Base-by-base conservation (phyloP, 805 yeast species). In the Wickerhamiella parazyma region DNA sequence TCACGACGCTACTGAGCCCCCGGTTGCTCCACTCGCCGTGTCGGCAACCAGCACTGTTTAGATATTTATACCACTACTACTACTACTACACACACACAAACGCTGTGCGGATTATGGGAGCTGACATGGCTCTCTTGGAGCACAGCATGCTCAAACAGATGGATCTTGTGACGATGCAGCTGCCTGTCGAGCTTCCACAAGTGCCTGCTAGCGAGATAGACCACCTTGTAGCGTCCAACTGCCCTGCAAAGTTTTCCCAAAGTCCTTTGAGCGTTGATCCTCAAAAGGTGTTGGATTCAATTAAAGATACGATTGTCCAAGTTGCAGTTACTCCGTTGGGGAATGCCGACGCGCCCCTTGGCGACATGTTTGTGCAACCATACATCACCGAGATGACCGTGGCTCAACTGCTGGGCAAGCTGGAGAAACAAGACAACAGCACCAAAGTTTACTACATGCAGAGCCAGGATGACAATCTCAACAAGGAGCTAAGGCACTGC, bases 291-390 rank as follows among this genome's bases (percentile, higher is more conserved):
- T n/a, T n/a, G n/a, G n/a, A n/a, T n/a, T n/a, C 39, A 16, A 38
- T 49, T 10, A 3, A 5, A 2, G 26, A 12, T 4, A 19, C 16
- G 9, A 37, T 19, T 9, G 40, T 55, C 6, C 45, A 48, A 10
- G 54, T 61, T 1, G 64, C 65, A 1, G 53, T 51, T n/a, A 61
- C 65, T 0, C 65, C 60, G 2, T 36, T 44, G 17, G 66, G 68
- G 4, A 60, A 61, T 38, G 68, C 68, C 1, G 68, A 64, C 38
- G 45, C 68, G 1, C 67, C 67, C 2, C 46, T 58, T 4, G 53
- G 54, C 10, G 45, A 40, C 12, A 26, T 31, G 19, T 64, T 64
- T 48, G 62, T 59, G 9, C 52, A 60, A 45, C 68, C 68, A 3
- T 47, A 49, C 42, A 44, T 51, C 2, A 41, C 42, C 8, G 39